A percentile compares a stretch with the other conserved stretches of the same genome.
Conservation (phyloP, 306 rosid species). For the Pyrus communis region DNA sequence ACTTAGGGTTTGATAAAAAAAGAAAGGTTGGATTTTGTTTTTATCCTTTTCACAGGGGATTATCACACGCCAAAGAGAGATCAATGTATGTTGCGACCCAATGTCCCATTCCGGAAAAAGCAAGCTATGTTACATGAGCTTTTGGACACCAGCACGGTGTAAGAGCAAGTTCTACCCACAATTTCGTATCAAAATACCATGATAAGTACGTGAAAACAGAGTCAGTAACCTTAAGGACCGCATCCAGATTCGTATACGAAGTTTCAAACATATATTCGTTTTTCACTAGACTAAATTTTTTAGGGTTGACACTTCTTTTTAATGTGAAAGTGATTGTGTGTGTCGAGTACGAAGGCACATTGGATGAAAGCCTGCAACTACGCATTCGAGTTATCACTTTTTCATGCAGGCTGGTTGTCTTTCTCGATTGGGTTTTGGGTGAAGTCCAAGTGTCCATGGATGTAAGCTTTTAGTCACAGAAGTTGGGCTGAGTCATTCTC, state of each 20-base stretch:
- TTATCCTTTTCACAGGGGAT: not conserved
- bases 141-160: not conserved
- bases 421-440: not conserved
- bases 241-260: no score
- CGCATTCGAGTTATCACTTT: not conserved
- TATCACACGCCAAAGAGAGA: not conserved
- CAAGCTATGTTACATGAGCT: not conserved
- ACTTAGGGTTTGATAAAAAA: not conserved
- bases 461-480: not conserved
- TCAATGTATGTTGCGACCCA: no score
- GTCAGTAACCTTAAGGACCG: no score
- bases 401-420: not conserved
- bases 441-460: not conserved
- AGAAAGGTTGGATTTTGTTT: not conserved
- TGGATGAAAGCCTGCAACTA: not conserved
- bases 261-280: no score
- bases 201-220: no score
- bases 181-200: not conserved
- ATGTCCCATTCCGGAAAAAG: no score
- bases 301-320: no score
- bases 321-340: not conserved
- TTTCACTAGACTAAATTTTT: no score
- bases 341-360: not conserved
- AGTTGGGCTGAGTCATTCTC: not conserved
- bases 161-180: not conserved